Base-by-base conservation (phyloP, 371 early-diverging fungal genomes). In the Mucor velutinosus region DNA sequence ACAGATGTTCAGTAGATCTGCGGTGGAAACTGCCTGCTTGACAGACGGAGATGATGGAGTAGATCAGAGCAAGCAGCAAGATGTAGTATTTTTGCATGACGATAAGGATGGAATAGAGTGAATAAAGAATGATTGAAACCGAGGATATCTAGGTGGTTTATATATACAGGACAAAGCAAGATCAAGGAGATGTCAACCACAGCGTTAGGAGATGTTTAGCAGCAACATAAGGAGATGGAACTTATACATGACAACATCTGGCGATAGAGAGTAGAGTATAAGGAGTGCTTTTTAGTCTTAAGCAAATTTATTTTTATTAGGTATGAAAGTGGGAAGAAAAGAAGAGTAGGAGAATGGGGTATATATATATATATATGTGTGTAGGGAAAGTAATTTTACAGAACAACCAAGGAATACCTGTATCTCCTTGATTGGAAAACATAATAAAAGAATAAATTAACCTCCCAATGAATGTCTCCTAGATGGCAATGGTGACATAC, bases 381-480 rank as follows among this genome's bases (percentile, higher is more conserved):
- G 12, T 39, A 37, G 11, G 14, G 37, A 14, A 11, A n/a, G 37
- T 51, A 39, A 23, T 19, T 35, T 7, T 51, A 49, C 49, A 62
- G 8, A 58, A 21, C 21, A 35, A 55, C 35, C 49, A 58, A 37
- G 27, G 25, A 65, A 58, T 62, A 63, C 56, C 62, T 51, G 62
- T 62, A 51, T 62, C 45, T 27, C 27, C 57, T 29, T 55, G 17
- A 39, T 37, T 53, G 6, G 27, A 11, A 23, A 27, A 27, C 27
- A 27, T 12, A 51, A 23, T 23, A 7, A 58, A 25, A 27, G 1
- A 51, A 23, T 23, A 7, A 58, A 25, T 55, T 53, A 71, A 25
- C 55, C 27, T 35, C 67, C 67, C 58, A 60, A 55, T 15, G 72
- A 71, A 47, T 67, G 67, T 64, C 71, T 66, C 56, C 71, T 71